Percentiles rank a stretch among this genome's conserved stretches.
These are phyloP conservation scores for Graphilbum sp. DNA, from an alignment of 2,329 filamentous ascomycete genomes.

Conservation along the genomic window DNA sequence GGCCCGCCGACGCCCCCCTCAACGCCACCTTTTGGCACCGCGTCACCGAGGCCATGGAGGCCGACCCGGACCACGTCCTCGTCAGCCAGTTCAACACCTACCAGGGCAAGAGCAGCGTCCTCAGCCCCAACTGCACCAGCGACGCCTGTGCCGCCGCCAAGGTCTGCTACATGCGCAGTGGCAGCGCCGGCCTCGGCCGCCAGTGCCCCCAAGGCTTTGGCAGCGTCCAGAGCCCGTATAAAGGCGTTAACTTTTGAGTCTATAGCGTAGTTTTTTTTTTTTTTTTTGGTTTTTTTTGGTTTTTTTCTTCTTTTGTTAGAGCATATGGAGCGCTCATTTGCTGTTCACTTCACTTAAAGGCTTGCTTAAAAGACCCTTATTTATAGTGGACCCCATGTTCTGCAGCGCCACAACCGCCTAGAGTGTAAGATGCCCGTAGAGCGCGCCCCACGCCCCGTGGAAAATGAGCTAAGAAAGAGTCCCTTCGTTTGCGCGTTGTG, in stretches of 20 bases:
- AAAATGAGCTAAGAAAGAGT: too few species aligned
- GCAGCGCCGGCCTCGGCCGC: slow-evolving; percentile 32
- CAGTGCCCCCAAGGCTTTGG: slow-evolving; percentile 34
- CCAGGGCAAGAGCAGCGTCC: slow-evolving; percentile 19
- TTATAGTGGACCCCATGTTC: too few species aligned
- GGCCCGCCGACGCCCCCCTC: slow-evolving; percentile 27
- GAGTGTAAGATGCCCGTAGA: too few species aligned
- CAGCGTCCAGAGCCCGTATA: slow-evolving; percentile 20
- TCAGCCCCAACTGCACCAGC: slow-evolving; percentile 17
- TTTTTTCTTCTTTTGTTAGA: too few species aligned
- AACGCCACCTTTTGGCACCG: slow-evolving; percentile 29
- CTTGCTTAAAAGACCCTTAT: too few species aligned
- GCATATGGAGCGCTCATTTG: too few species aligned
- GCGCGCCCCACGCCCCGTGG: too few species aligned
- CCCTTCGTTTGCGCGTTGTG: too few species aligned
- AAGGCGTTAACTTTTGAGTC: slow-evolving; percentile 16
- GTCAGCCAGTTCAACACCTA: slow-evolving; percentile 25
- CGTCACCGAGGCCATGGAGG: slow-evolving; percentile 21
- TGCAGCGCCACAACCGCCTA: too few species aligned
- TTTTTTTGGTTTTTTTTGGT: too few species aligned
- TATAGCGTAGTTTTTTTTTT: neutral
- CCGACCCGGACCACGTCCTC: slow-evolving; percentile 19
- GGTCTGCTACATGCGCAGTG: slow-evolving; percentile 42
- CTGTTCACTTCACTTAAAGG: too few species aligned
- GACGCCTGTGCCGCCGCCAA: slow-evolving; percentile 31